These are phyloP conservation scores for Glycine soja DNA, from an alignment of 306 rosid genomes.

Conservation along the genomic window DNA sequence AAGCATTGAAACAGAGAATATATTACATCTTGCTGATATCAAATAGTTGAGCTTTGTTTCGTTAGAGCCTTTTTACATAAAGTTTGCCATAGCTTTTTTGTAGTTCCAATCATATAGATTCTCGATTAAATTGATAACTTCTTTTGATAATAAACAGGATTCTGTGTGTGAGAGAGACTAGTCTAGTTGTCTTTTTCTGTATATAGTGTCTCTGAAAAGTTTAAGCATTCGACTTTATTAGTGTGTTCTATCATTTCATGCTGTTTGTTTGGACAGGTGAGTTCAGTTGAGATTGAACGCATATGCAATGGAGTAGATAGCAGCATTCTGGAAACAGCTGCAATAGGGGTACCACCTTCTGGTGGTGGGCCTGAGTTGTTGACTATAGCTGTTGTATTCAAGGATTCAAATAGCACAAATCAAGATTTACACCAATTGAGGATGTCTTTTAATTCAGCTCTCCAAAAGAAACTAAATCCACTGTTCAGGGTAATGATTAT, in stretches of 20 bases:
- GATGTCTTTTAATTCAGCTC: constrained; percentile 77
- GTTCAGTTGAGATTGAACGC: constrained; percentile 96
- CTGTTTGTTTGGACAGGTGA: constrained; percentile 68
- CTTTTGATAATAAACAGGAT: constrained; percentile 8
- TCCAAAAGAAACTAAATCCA: constrained; percentile 91
- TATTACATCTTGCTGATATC: constrained; percentile 25
- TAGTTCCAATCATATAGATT: not conserved
- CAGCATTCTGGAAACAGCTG: constrained; percentile 86
- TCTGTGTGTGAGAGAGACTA: not conserved
- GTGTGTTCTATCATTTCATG: constrained; percentile 26
- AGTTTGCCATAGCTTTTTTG: not conserved
- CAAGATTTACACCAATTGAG: constrained; percentile 61
- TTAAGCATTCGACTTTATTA: constrained; percentile 1
- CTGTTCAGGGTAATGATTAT: constrained; percentile 73
- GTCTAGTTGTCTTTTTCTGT: not conserved
- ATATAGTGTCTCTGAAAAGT: not conserved
- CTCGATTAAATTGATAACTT: not conserved
- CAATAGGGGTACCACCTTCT: constrained; percentile 85
- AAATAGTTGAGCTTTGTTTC: constrained; percentile 2
- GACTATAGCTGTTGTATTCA: constrained; percentile 77
- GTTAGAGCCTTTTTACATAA: constrained; percentile 9
- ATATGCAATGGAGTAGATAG: constrained; percentile 77
- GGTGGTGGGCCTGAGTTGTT: constrained; percentile 93
- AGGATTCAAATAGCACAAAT: constrained; percentile 47
- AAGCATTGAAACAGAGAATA: constrained; percentile 9